Evolutionary conservation across 2,329 filamentous ascomycete species (phyloP).

Genomic region (Tolypocladium cylindrosporum): DNA sequence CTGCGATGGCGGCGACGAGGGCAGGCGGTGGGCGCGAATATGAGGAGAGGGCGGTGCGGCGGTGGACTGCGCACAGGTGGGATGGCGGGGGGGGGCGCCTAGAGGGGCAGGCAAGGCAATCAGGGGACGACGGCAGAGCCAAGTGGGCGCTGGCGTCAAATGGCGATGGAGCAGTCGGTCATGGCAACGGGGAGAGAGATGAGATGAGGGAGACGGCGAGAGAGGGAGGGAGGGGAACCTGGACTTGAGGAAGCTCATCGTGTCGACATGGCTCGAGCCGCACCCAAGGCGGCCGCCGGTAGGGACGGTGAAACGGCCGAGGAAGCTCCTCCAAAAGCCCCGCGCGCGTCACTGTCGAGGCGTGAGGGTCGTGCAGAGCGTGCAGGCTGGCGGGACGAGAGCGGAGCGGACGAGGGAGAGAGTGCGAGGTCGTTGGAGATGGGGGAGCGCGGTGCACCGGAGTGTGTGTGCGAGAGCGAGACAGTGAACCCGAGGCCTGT

Average conservation of each 20-base stretch:
- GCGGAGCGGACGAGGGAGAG: background rate
- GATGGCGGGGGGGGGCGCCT: background rate
- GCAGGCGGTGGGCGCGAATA: background rate
- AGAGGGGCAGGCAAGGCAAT: background rate
- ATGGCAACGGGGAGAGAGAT: background rate
- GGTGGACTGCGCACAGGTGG: background rate
- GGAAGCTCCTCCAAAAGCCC: background rate
- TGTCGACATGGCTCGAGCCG: constrained; percentile 24
- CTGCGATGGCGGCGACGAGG: constrained; percentile 5
- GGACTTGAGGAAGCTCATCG: constrained; percentile 35
- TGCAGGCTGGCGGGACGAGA: constrained; percentile 1
- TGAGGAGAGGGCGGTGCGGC: background rate
- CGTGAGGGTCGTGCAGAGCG: constrained; percentile 10
- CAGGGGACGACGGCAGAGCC: background rate
- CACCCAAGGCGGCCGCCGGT: background rate
- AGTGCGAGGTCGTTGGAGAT: background rate
- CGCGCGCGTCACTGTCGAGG: constrained; percentile 1
- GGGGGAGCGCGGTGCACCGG: background rate
- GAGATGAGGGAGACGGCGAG: background rate
- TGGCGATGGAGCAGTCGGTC: background rate
- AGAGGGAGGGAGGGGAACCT: constrained; percentile 19
- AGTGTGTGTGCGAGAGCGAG: background rate
- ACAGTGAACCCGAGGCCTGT: background rate
- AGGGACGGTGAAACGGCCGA: background rate
- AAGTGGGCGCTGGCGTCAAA: background rate